Evolutionary conservation across 2,329 filamentous ascomycete genomes (phyloP).

Genomic region (Aspergillus hortae): DNA sequence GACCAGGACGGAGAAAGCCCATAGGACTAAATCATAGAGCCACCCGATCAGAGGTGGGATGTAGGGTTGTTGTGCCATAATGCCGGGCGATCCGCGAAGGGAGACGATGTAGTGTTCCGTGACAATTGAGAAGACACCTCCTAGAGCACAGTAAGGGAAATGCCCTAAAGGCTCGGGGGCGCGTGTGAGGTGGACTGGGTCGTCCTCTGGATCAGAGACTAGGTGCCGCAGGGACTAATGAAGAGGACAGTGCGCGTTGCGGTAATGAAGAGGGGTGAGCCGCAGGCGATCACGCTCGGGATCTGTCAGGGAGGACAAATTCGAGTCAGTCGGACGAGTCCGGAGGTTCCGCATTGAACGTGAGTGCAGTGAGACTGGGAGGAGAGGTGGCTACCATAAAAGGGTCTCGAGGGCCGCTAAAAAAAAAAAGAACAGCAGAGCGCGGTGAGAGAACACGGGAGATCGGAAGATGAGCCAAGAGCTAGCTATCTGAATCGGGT

Average conservation of each 20-base stretch:
- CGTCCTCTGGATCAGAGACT: background rate
- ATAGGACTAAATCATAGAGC: slow-evolving; percentile 49
- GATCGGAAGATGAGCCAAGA: too few species aligned
- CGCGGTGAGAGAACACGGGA: too few species aligned
- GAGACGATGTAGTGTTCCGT: background rate
- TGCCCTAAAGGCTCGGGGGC: too few species aligned
- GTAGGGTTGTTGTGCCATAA: slow-evolving; percentile 35
- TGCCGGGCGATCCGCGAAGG: slow-evolving; percentile 3
- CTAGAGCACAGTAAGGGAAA: too few species aligned
- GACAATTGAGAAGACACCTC: too few species aligned
- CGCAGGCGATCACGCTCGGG: background rate
- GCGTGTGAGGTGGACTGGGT: too few species aligned
- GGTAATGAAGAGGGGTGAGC: background rate
- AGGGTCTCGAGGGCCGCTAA: too few species aligned
- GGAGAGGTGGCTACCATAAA: too few species aligned
- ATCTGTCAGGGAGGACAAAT: background rate
- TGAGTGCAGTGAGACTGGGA: too few species aligned
- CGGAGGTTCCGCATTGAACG: too few species aligned
- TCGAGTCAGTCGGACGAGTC: background rate
- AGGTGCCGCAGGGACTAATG: background rate
- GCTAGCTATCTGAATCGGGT: too few species aligned
- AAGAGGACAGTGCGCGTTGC: background rate
- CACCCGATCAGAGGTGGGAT: slow-evolving; percentile 47
- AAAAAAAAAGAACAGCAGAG: too few species aligned
- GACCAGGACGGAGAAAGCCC: slow-evolving; percentile 63